Conservation (phyloP, 352 stramenopile genomes). For the Globisporangium recalcitrans region DNA sequence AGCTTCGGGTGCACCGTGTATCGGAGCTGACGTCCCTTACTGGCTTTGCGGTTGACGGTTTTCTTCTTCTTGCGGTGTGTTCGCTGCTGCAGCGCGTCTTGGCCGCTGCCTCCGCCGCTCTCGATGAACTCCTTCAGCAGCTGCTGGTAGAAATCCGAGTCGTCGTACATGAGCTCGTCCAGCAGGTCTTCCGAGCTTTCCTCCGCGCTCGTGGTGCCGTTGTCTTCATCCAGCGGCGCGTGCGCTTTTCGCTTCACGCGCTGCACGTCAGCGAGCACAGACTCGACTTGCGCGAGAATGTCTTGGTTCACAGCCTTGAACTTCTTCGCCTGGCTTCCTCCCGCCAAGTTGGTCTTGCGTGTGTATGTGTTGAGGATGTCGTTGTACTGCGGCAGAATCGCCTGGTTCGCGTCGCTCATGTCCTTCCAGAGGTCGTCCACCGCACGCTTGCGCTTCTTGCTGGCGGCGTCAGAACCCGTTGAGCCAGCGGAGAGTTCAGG, state of each 20-base stretch:
- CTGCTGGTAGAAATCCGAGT: slow-evolving; percentile 87
- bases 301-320: slow-evolving; percentile 88
- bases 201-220: slow-evolving; percentile 27
- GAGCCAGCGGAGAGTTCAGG: slow-evolving; percentile 32
- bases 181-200: slow-evolving; percentile 45
- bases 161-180: slow-evolving; percentile 85
- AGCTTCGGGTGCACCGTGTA: slow-evolving; percentile 86
- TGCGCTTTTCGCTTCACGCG: slow-evolving; percentile 84
- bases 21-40: slow-evolving; percentile 76
- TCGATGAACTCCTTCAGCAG: slow-evolving; percentile 88
- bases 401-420: slow-evolving; percentile 34
- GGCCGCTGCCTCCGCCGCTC: slow-evolving; percentile 42
- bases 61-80: slow-evolving; percentile 84
- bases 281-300: slow-evolving; percentile 79
- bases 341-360: slow-evolving; percentile 64
- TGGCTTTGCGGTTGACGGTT: slow-evolving; percentile 84
- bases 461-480: slow-evolving; percentile 12
- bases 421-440: slow-evolving; percentile 53
- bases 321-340: slow-evolving; percentile 70
- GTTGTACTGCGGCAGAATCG: slow-evolving; percentile 70
- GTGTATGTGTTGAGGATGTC: slow-evolving; percentile 78
- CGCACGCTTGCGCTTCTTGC: slow-evolving; percentile 65
- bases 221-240: slow-evolving; percentile 41
- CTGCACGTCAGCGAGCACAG: slow-evolving; percentile 74
- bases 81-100: slow-evolving; percentile 47